These are phyloP conservation scores for Tolypocladium inflatum DNA, from an alignment of 2,329 filamentous ascomycete species.

Conservation along the genomic window DNA sequence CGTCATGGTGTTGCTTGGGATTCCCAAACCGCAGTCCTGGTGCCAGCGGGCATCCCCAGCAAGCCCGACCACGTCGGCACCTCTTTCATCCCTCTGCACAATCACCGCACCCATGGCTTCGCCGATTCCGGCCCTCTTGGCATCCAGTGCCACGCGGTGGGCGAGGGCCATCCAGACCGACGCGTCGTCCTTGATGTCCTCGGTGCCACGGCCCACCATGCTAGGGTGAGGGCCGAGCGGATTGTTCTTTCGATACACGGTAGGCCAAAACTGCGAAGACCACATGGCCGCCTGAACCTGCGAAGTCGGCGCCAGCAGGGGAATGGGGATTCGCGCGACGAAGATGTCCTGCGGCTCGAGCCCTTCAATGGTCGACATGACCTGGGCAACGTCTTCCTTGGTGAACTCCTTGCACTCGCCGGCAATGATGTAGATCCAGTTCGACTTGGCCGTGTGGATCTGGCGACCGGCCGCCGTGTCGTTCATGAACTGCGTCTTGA, in stretches of 20 bases:
- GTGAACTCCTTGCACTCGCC: constrained; percentile 42
- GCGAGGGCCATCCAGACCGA: constrained; percentile 61
- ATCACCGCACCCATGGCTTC: constrained; percentile 67
- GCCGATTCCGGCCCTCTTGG: constrained; percentile 48
- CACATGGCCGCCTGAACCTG: constrained; percentile 65
- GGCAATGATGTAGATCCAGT: constrained; percentile 49
- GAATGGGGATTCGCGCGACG: constrained; percentile 57
- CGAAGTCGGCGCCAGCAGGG: constrained; percentile 64
- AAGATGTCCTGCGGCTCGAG: constrained; percentile 40
- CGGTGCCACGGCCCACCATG: constrained; percentile 59
- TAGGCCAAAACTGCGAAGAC: constrained; percentile 73
- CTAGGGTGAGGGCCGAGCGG: constrained; percentile 76
- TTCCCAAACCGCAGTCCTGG: constrained; percentile 35
- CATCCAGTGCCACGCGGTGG: constrained; percentile 50
- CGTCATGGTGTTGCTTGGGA: constrained; percentile 62
- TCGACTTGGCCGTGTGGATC: constrained; percentile 50
- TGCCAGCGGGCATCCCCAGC: constrained; percentile 70
- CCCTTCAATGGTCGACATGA: constrained; percentile 38
- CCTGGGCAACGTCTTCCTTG: constrained; percentile 39
- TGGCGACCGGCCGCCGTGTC: constrained; percentile 42
- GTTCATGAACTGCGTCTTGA: constrained; percentile 54
- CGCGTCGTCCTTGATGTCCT: constrained; percentile 56
- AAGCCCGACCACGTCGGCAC: constrained; percentile 54
- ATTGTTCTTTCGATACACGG: constrained; percentile 78
- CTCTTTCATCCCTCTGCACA: constrained; percentile 50